Conservation (phyloP, 257 asterid species). For the Apocynum venetum region DNA sequence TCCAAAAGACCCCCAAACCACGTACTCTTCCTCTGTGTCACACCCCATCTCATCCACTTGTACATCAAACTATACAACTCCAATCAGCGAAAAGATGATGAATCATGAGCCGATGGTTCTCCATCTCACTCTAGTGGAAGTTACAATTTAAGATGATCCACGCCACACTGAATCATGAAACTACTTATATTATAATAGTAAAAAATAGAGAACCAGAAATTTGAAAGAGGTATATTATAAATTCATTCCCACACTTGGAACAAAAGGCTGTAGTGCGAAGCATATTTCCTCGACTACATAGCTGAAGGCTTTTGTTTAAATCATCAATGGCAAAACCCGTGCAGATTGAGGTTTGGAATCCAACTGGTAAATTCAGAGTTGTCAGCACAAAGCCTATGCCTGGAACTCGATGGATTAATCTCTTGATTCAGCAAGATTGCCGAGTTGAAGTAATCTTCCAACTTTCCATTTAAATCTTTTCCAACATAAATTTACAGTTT, state of each 20-base stretch:
- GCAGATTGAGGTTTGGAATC: constrained; percentile 86
- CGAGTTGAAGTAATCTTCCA: constrained; percentile 70
- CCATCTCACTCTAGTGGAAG: background rate
- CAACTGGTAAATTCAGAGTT: constrained; percentile 86
- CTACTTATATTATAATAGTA: background rate
- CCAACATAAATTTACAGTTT: background rate
- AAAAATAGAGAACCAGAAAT: constrained; percentile 14
- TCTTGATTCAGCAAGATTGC: constrained; percentile 77
- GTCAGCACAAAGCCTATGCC: constrained; percentile 95
- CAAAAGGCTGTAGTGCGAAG: too few relatives aligned
- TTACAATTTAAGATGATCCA: constrained; percentile 5
- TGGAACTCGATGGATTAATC: constrained; percentile 90
- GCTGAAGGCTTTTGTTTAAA: background rate
- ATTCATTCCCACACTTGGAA: background rate
- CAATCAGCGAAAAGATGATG: background rate
- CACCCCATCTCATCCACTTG: background rate
- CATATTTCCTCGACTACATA: background rate
- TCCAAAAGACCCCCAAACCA: constrained; percentile 3
- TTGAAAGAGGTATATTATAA: background rate
- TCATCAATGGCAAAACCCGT: constrained; percentile 64
- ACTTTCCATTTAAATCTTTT: background rate
- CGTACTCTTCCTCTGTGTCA: background rate
- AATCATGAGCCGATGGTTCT: background rate
- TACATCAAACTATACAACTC: background rate
- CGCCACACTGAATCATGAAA: constrained; percentile 22